Evolutionary conservation across 805 yeast species (phyloP).

Genomic region (Wickerhamomyces hampshirensis): DNA sequence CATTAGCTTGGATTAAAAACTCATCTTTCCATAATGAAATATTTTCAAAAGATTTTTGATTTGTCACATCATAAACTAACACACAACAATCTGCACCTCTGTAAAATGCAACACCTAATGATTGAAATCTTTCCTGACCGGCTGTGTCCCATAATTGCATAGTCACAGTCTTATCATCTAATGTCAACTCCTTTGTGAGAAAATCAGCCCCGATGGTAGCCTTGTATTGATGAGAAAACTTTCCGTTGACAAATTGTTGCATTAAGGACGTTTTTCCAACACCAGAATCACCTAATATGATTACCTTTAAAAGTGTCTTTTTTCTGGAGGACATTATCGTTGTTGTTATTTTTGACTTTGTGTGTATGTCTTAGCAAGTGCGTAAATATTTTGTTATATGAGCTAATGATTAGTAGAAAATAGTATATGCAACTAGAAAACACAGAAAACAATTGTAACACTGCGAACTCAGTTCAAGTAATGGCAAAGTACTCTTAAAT

Average conservation of each 20-base stretch:
- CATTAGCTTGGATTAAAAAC: constrained; percentile 88
- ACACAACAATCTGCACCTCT: constrained; percentile 99
- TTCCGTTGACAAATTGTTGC: constrained; percentile 96
- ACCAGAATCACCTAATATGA: constrained; percentile 94
- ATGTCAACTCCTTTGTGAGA: constrained; percentile 79
- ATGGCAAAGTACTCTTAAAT: too few relatives aligned
- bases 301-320: constrained; percentile 77
- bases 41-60: constrained; percentile 87
- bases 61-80: constrained; percentile 91
- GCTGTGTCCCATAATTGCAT: constrained; percentile 97
- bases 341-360: neutral
- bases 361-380: constrained; percentile 1
- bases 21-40: constrained; percentile 93
- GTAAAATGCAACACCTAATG: constrained; percentile 94
- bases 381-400: neutral
- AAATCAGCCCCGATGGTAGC: constrained; percentile 99
- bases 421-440: constrained; percentile 1
- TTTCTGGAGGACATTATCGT: constrained; percentile 40
- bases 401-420: neutral
- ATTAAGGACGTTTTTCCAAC: constrained; percentile 95
- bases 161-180: constrained; percentile 61
- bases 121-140: constrained; percentile 96
- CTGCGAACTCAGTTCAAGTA: too few relatives aligned
- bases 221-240: constrained; percentile 91
- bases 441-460: too few relatives aligned